Evolutionary conservation across 2,329 filamentous ascomycete genomes (phyloP).

Genomic region (Fusarium tupiense): DNA sequence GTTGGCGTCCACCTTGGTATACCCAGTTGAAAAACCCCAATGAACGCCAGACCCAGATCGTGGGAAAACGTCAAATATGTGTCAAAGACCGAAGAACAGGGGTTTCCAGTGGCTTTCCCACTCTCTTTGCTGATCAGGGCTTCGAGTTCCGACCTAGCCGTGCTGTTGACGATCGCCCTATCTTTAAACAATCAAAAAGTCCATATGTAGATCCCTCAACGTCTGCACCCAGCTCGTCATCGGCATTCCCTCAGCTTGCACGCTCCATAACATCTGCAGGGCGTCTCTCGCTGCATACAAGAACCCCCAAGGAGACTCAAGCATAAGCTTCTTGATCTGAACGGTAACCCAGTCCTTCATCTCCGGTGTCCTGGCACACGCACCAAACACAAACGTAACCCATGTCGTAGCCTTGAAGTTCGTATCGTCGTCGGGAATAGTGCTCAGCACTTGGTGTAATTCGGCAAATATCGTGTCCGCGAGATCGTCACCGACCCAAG

Average conservation of each 20-base stretch:
- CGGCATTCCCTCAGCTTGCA: slow-evolving; percentile 46
- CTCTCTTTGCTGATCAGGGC: background rate
- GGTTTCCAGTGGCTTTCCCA: too few relatives aligned
- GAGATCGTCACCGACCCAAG: slow-evolving; percentile 41
- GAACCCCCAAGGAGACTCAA: slow-evolving; percentile 60
- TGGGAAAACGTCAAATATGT: background rate
- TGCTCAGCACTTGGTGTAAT: slow-evolving; percentile 57
- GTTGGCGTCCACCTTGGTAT: background rate
- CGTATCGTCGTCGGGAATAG: slow-evolving; percentile 58
- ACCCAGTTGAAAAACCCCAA: background rate
- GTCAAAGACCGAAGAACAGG: too few relatives aligned
- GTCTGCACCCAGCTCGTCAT: slow-evolving; percentile 55
- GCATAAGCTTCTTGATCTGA: slow-evolving; percentile 53
- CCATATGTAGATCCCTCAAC: slow-evolving; percentile 53
- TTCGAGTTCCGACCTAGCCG: background rate
- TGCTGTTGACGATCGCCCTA: slow-evolving; percentile 31
- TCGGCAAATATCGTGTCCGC: slow-evolving; percentile 53
- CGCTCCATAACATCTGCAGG: slow-evolving; percentile 55
- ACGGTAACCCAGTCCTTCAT: slow-evolving; percentile 61
- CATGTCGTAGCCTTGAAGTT: slow-evolving; percentile 67
- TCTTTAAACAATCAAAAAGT: slow-evolving; percentile 52
- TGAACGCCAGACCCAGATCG: background rate
- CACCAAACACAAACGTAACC: slow-evolving; percentile 66
- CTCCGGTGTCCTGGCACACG: slow-evolving; percentile 55
- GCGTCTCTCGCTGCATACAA: slow-evolving; percentile 58